A percentile compares a stretch with the other conserved stretches of the same genome.
These are phyloP conservation scores for Puccinia triticina DNA, from an alignment of 1,284 basidiomycete genomes.

Conservation along the genomic window DNA sequence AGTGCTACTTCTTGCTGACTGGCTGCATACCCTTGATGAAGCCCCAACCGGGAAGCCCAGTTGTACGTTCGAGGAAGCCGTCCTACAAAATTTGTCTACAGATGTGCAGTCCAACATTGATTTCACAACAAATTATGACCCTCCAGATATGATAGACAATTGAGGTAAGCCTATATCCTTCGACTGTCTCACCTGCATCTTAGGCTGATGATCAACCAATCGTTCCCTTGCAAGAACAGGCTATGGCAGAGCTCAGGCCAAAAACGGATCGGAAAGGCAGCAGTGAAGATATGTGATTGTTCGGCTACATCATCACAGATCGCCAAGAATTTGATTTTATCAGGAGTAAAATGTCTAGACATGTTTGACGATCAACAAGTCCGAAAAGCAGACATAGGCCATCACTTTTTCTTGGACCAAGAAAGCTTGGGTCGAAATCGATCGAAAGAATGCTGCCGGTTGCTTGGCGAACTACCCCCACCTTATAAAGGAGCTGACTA, in stretches of 20 bases:
- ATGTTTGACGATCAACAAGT: conserved; percentile 73
- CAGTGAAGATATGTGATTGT: conserved; percentile 77
- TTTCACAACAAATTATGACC: neutral
- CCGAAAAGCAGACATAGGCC: conserved; percentile 78
- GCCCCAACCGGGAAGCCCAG: too few species aligned
- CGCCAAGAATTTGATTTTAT: conserved; percentile 92
- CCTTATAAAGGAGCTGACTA: neutral
- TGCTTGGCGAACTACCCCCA: conserved; percentile 84
- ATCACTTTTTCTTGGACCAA: conserved; percentile 90
- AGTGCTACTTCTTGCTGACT: too few species aligned
- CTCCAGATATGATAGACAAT: conserved; percentile 41
- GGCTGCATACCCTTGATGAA: too few species aligned
- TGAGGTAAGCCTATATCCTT: conserved; percentile 20
- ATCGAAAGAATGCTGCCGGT: conserved; percentile 76
- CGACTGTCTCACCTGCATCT: neutral
- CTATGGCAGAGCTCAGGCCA: conserved; percentile 95
- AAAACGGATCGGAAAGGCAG: conserved; percentile 78
- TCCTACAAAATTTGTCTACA: too few species aligned
- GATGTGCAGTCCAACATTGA: too few species aligned
- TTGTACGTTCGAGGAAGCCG: too few species aligned
- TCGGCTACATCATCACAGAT: conserved; percentile 81
- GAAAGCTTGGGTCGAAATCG: conserved; percentile 76
- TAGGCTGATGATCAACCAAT: neutral
- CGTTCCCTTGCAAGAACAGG: conserved; percentile 62
- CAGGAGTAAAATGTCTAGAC: conserved; percentile 88